Evolutionary conservation across 2,329 filamentous ascomycete genomes (phyloP).

Genomic region (Scorias spongiosa): DNA sequence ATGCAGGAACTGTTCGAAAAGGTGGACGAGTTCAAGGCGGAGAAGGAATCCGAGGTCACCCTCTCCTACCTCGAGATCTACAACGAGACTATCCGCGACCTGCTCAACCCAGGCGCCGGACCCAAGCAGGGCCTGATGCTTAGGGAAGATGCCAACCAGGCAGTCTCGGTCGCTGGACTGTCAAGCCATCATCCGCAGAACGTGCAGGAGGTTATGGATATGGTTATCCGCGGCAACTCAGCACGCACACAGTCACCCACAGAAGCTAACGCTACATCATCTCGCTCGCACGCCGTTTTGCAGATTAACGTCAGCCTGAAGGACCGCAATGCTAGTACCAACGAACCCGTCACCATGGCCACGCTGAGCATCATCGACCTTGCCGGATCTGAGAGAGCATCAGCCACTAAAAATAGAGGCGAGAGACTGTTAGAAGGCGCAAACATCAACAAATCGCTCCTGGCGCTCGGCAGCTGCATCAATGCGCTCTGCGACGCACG

Average conservation of each 20-base stretch:
- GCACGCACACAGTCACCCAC: slow-evolving; percentile 92
- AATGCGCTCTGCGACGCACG: slow-evolving; percentile 90
- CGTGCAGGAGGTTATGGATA: slow-evolving; percentile 96
- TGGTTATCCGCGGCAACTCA: slow-evolving; percentile 91
- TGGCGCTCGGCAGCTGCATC: slow-evolving; percentile 92
- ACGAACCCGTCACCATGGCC: slow-evolving; percentile 94
- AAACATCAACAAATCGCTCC: slow-evolving; percentile 97
- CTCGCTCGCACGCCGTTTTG: slow-evolving; percentile 87
- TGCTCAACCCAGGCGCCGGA: slow-evolving; percentile 71
- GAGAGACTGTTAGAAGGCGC: slow-evolving; percentile 84
- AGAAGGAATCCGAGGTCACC: slow-evolving; percentile 80
- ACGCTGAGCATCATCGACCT: slow-evolving; percentile 97
- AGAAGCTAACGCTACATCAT: slow-evolving; percentile 93
- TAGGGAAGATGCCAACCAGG: slow-evolving; percentile 84
- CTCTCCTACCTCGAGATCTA: slow-evolving; percentile 97
- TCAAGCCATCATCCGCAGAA: slow-evolving; percentile 83
- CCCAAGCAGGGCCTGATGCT: slow-evolving; percentile 77
- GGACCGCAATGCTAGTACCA: slow-evolving; percentile 79
- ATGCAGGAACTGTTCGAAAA: slow-evolving; percentile 99
- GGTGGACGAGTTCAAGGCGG: slow-evolving; percentile 69
- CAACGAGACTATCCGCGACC: slow-evolving; percentile 94
- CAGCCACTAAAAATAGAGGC: slow-evolving; percentile 89
- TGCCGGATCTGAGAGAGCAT: slow-evolving; percentile 88
- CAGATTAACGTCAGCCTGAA: slow-evolving; percentile 95
- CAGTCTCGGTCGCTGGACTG: slow-evolving; percentile 78